phyloP scores from a whole-genome alignment of 2,329 filamentous ascomycete species.

The Xylariomycetidae sp. region DNA sequence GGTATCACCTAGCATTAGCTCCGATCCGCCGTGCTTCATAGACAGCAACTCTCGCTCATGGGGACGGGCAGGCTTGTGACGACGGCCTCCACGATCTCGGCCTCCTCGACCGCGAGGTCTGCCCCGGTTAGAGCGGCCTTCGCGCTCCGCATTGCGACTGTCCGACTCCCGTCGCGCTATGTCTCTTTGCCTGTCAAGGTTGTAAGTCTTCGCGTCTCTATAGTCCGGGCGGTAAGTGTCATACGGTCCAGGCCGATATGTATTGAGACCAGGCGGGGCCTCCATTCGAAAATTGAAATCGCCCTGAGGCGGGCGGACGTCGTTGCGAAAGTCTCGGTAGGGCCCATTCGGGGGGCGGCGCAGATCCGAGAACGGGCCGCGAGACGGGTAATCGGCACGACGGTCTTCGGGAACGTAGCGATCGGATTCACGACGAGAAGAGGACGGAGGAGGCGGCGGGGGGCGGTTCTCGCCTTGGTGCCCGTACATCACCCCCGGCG shows the following conservation, averaged over 20 bases:
- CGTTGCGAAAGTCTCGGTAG: constrained; percentile 12
- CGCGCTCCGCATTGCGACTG: too few species aligned
- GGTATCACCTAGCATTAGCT: constrained; percentile 41
- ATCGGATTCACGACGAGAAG: constrained; percentile 3
- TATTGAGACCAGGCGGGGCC: constrained; percentile 42
- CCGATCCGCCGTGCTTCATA: constrained; percentile 33
- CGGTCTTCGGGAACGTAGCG: constrained; percentile 11
- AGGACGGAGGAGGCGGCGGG: constrained; percentile 4
- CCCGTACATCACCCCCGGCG: constrained; percentile 4
- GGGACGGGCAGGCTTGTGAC: constrained; percentile 24
- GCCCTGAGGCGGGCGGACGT: constrained; percentile 34
- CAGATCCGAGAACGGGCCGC: constrained; percentile 20
- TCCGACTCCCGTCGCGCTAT: too few species aligned
- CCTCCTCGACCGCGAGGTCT: too few species aligned
- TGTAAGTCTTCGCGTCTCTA: too few species aligned
- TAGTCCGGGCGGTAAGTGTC: too few species aligned
- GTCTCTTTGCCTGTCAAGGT: too few species aligned
- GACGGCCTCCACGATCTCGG: constrained; percentile 4
- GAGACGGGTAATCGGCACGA: constrained; percentile 14
- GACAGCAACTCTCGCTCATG: constrained; percentile 45
- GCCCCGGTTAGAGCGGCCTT: too few species aligned
- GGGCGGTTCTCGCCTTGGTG: constrained; percentile 6
- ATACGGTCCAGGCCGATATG: constrained; percentile 24
- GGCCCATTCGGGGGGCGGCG: constrained; percentile 12
- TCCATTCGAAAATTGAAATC: constrained; percentile 53